phyloP scores from a whole-genome alignment of 352 stramenopile genomes.

The Blastocystis sp. region DNA sequence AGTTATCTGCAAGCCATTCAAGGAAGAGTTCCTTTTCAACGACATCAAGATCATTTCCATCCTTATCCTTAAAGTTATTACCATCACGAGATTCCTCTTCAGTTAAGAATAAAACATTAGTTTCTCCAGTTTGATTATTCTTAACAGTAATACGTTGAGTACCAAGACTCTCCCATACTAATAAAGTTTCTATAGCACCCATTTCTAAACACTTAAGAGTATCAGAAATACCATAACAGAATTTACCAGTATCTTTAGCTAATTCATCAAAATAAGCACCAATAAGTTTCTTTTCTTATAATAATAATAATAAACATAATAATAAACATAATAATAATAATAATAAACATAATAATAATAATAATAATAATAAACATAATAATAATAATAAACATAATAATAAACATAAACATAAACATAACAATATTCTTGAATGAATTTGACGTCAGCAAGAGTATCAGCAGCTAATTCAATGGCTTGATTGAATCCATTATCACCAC shows the following conservation, averaged over 20 bases:
- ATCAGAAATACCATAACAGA: conserved; percentile 94
- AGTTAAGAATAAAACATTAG: conserved; percentile 60
- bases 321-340: too few relatives aligned
- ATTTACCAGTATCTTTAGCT: conserved; percentile 87
- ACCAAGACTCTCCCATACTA: conserved; percentile 95
- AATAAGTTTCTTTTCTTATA: conserved; percentile 98
- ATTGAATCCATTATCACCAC: conserved; percentile 96
- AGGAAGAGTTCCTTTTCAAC: conserved; percentile 82
- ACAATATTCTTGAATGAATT: conserved; percentile 97
- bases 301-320: too few relatives aligned
- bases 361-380: too few relatives aligned
- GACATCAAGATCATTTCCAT: conserved; percentile 80
- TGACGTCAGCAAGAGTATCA: conserved; percentile 89
- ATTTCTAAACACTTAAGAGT: conserved; percentile 86
- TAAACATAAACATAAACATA: too few relatives aligned
- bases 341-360: too few relatives aligned
- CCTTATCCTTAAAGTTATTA: conserved; percentile 84
- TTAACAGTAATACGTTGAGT: conserved; percentile 73
- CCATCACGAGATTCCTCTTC: conserved; percentile 65
- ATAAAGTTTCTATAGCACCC: conserved; percentile 92
- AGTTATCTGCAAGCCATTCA: conserved; percentile 98
- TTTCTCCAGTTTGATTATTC: conserved; percentile 68
- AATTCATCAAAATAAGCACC: conserved; percentile 99
- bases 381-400: too few relatives aligned
- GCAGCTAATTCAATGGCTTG: conserved; percentile 92